phyloP scores from a whole-genome alignment of 1,284 basidiomycete species.

The Retiboletus flavoniger region DNA sequence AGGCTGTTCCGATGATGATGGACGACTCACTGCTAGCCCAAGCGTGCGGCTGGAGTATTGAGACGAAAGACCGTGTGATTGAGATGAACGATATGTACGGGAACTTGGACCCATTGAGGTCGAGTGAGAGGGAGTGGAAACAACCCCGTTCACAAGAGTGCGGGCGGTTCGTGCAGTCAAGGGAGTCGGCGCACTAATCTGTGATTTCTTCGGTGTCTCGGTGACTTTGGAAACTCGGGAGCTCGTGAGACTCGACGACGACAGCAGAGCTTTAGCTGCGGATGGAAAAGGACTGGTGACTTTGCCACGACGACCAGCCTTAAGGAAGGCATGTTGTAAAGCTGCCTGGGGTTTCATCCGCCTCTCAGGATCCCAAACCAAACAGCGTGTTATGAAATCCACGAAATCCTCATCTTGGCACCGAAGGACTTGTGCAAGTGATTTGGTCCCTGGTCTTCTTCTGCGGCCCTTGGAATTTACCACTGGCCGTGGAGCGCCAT shows the following conservation, averaged over 20 bases:
- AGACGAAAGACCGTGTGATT: conserved; percentile 50
- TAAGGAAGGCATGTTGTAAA: conserved; percentile 87
- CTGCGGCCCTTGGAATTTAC: conserved; percentile 96
- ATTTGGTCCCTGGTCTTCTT: conserved; percentile 87
- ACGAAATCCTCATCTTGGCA: conserved; percentile 88
- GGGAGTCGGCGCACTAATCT: conserved; percentile 82
- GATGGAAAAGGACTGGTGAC: conserved; percentile 45
- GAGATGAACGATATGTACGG: conserved; percentile 53
- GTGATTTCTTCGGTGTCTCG: conserved; percentile 82
- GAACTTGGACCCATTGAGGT: conserved; percentile 50
- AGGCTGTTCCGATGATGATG: conserved; percentile 37
- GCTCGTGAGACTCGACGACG: conserved; percentile 49
- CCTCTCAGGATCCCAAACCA: conserved; percentile 97
- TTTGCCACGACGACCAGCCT: conserved; percentile 59
- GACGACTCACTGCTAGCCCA: conserved; percentile 47
- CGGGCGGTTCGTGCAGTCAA: conserved; percentile 71
- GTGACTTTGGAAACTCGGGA: conserved; percentile 54
- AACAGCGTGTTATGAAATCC: conserved; percentile 92
- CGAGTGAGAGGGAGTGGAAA: conserved; percentile 57
- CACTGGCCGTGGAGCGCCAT: conserved; percentile 87
- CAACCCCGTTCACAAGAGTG: conserved; percentile 46
- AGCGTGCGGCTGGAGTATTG: conserved; percentile 55
- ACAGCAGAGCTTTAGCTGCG: conserved; percentile 49
- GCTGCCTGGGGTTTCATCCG: conserved; percentile 94
- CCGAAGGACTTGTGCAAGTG: conserved; percentile 84